Base-by-base conservation (phyloP, 805 yeast genomes). In the Kuraishia floccosa region DNA sequence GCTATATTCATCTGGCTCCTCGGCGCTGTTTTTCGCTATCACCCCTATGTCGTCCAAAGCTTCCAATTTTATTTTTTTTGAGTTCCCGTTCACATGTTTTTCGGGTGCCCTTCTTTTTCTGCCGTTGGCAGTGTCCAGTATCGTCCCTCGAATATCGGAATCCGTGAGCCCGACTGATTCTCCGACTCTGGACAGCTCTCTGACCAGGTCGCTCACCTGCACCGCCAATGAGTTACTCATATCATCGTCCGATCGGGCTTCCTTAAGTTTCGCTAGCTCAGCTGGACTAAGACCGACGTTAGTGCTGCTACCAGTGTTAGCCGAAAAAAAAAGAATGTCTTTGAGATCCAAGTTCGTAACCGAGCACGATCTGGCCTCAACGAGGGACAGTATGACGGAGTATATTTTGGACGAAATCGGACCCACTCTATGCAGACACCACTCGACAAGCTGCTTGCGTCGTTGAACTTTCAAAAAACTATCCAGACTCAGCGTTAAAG, bases 371-470 rank as follows among this genome's bases (percentile, higher is more conserved):
- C 56, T 58, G 39, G 58, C 63, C 49, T 85, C 96, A 13, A 81
- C 60, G 24, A 66, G 46, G 12, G 52, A 40, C 35, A 91, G 63
- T 3, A 76, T 72, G 8, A 63, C 50, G 28, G 62, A 60, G 47
- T 82, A 89, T 8, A 91, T 64, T 27, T 61, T 52, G 0, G 91
- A 64, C 0, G 93, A 63, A 2, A 80, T 51, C 5, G 64, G 54
- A 3, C 97, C 97, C 20, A 86, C 53, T 32, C 84, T 65, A 28
- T 79, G 76, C 19, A 65, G 60, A 10, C 78, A 80, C 30, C 80
- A 63, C 21, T 70, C 69, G 1, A 61, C 70, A 11, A 91, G 60
- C 40, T 80, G 80, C 27, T 58, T 50, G 8, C 80, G 65, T 40
- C 96, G 67, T 43, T 76, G 63, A 21, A 68, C 55, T 45, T 84